Percentiles rank a stretch among this genome's conserved stretches.
Evolutionary conservation across 176 grass and related monocot genomes (phyloP).

Genomic region (Aegilops tauschii): DNA sequence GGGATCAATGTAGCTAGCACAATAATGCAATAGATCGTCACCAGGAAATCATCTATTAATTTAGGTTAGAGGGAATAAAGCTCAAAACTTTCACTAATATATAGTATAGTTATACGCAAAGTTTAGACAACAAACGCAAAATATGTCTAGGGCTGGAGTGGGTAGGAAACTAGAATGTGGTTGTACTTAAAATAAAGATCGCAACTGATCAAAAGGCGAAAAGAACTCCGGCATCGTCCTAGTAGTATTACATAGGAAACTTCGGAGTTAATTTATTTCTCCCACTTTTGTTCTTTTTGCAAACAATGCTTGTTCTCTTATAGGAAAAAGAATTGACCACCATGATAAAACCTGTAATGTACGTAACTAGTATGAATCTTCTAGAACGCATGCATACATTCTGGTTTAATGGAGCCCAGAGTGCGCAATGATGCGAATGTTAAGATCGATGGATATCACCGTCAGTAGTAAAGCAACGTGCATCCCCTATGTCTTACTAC

Average conservation of each 20-base stretch:
- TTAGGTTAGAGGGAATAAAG: constrained; percentile 31
- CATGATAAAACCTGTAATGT: no score
- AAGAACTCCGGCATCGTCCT: neutral
- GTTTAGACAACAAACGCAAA: constrained; percentile 1
- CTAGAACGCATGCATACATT: neutral
- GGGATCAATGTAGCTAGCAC: neutral
- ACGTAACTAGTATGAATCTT: neutral
- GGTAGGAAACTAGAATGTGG: neutral
- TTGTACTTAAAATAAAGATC: neutral
- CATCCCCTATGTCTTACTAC: neutral
- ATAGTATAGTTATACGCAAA: neutral
- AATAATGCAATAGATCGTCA: neutral
- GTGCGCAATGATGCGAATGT: neutral
- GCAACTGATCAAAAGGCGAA: no score
- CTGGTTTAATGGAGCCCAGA: neutral
- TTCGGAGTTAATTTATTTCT: neutral
- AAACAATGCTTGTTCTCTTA: no score
- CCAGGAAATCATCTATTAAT: neutral
- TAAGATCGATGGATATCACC: constrained; percentile 3
- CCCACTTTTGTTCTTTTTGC: no score
- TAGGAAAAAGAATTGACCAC: no score
- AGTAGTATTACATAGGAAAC: neutral
- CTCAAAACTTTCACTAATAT: neutral
- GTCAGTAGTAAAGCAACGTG: neutral
- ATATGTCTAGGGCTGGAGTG: neutral